Evolutionary conservation across 106 monocot genomes (phyloP).

Genomic region (Hemerocallis citrina): DNA sequence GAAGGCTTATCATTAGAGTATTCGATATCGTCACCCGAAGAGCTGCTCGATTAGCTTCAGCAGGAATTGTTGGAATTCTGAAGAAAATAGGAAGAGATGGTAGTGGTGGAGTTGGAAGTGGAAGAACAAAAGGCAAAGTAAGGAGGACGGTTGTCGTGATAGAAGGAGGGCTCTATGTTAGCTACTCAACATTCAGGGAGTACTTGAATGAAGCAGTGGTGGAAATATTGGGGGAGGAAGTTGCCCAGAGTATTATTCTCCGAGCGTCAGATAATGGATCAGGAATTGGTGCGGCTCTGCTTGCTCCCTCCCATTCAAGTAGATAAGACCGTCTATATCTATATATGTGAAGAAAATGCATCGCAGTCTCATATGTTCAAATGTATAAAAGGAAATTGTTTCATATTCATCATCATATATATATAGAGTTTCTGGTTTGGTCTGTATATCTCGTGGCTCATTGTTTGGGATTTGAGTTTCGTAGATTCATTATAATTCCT

Average conservation of each 20-base stretch:
- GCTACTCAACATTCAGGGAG: conserved; percentile 63
- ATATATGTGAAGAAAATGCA: too few species aligned
- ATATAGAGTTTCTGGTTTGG: too few species aligned
- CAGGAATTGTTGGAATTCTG: conserved; percentile 88
- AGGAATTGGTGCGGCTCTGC: conserved; percentile 80
- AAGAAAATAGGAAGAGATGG: conserved; percentile 92
- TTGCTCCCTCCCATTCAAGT: conserved; percentile 63
- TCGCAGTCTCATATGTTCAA: too few species aligned
- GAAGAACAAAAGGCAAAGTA: conserved; percentile 27
- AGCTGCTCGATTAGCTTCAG: conserved; percentile 75
- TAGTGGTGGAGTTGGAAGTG: conserved; percentile 40
- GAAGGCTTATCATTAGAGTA: conserved; percentile 63
- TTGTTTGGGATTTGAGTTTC: too few species aligned
- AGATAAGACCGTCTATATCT: too few species aligned
- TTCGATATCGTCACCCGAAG: conserved; percentile 70
- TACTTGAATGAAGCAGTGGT: conserved; percentile 72
- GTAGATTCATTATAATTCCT: too few species aligned
- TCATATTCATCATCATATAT: too few species aligned
- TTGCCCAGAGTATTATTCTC: conserved; percentile 52
- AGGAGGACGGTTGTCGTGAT: conserved; percentile 67
- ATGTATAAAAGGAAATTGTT: too few species aligned
- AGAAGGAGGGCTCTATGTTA: conserved; percentile 64
- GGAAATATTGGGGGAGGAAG: conserved; percentile 78
- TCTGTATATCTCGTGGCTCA: too few species aligned
- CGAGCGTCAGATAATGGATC: conserved; percentile 61